Evolutionary conservation across 2,329 filamentous ascomycete genomes (phyloP).

Genomic region (Fusarium palustre): DNA sequence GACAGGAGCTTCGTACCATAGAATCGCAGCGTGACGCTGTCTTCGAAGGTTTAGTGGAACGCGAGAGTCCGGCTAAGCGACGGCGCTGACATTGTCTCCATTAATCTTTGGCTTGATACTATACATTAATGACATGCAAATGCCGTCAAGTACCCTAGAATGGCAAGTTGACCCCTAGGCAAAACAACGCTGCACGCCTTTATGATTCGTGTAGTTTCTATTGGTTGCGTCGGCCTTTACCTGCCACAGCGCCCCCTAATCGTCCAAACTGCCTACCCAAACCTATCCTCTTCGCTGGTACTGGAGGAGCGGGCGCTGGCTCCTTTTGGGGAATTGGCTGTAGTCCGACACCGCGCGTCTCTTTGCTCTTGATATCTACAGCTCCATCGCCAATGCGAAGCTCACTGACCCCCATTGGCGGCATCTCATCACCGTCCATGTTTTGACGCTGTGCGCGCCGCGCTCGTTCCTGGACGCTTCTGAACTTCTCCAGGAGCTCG

Average conservation of each 20-base stretch:
- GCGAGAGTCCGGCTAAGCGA: conserved; percentile 65
- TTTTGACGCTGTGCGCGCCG: conserved; percentile 74
- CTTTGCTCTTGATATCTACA: conserved; percentile 57
- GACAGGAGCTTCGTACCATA: conserved; percentile 71
- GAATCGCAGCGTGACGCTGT: conserved; percentile 74
- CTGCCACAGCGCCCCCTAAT: conserved; percentile 76
- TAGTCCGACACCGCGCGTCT: conserved; percentile 51
- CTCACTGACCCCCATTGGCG: conserved; percentile 58
- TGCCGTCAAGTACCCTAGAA: conserved; percentile 1
- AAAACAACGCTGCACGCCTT: conserved; percentile 21
- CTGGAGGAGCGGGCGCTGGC: conserved; percentile 54
- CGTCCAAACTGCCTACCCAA: conserved; percentile 77
- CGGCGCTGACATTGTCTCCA: conserved; percentile 45
- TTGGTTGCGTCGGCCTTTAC: conserved; percentile 67
- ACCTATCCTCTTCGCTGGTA: conserved; percentile 69
- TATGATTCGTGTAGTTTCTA: conserved; percentile 12
- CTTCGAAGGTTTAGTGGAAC: conserved; percentile 79
- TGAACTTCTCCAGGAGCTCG: conserved; percentile 95
- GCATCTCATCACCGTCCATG: conserved; percentile 62
- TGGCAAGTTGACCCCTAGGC: conserved; percentile 10
- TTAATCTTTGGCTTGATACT: conserved; percentile 30
- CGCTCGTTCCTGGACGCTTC: conserved; percentile 87
- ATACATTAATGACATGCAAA: conserved; percentile 34
- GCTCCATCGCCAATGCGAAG: conserved; percentile 57
- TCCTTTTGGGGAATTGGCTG: conserved; percentile 65